A percentile compares a stretch with the other conserved stretches of the same genome.
These are phyloP conservation scores for Jacaranda mimosifolia DNA, from an alignment of 257 asterid species.

Conservation along the genomic window DNA sequence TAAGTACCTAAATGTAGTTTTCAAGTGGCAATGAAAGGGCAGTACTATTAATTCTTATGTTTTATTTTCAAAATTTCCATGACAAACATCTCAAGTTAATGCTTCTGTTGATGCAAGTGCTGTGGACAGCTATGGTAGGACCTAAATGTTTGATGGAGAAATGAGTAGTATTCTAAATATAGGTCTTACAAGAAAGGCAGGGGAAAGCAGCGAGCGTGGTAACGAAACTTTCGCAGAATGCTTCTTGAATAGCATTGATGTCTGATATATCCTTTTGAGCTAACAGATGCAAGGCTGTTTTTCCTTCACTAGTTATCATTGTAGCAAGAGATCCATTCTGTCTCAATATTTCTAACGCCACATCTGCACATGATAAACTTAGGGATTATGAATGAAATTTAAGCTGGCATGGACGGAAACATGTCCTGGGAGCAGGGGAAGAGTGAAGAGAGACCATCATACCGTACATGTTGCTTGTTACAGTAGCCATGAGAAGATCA, in stretches of 20 bases:
- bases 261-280: background rate
- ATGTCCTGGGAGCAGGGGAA: no score
- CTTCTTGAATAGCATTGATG: background rate
- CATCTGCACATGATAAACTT: background rate
- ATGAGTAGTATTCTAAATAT: background rate
- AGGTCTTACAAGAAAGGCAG: background rate
- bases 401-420: no score
- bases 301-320: background rate
- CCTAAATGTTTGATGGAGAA: background rate
- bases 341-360: background rate
- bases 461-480: conserved; percentile 30
- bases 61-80: background rate
- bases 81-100: background rate
- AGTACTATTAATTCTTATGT: background rate
- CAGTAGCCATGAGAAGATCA: background rate
- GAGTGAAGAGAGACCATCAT: background rate
- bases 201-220: background rate
- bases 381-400: background rate
- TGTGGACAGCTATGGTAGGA: background rate
- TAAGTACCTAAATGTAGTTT: background rate
- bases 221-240: background rate
- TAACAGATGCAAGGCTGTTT: background rate
- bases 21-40: no score
- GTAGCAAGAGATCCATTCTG: background rate
- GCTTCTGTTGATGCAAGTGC: background rate